Base-by-base conservation (phyloP, 179 eudicot genomes). In the Beta macrorhiza region DNA sequence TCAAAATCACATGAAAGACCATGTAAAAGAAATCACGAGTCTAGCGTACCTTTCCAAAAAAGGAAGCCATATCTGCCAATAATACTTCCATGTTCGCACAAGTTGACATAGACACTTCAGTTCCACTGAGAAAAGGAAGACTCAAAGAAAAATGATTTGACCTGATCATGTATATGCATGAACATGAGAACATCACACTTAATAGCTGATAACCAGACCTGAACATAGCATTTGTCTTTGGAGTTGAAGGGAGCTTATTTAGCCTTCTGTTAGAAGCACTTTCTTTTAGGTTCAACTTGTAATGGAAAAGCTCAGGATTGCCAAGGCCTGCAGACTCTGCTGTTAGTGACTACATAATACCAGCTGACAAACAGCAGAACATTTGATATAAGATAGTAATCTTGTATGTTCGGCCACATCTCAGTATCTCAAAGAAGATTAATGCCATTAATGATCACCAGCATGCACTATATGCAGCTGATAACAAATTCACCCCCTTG, bases 161-260 rank as follows among this genome's bases (percentile, higher is more conserved):
- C n/a, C 62, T 25, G 57, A 69, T 49, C 20, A 65, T 7, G 70
- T 10, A 59, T 20, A 64, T 3, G 45, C 29, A 17, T 52, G 12
- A 7, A 42, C 25, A 29, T 22, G 53, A 45, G 59, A 58, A 82
- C 78, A 17, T 0, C 32, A 67, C 59, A 16, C 51, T 71, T 19
- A 12, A 56, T 52, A 61, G 20, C 76, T 25, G 77, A 78, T 58
- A 52, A 47, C 44, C 82, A 61, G 80, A 86, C 95, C 97, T 90
- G 83, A 93, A 92, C 70, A 83, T 87, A 84, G 88, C 90, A 83
- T 89, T 89, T 77, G 87, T 87, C 87, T 93, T 92, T 77, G 92
- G 62, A 68, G 83, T 84, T 69, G 93, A 84, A 80, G 94, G 89
- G 64, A 89, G 89, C 86, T 83, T 90, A 80, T 61, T 83, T 69